These are phyloP conservation scores for Tetrastigma voinierianum DNA, from an alignment of 164 flowering plant species.

Conservation along the genomic window DNA sequence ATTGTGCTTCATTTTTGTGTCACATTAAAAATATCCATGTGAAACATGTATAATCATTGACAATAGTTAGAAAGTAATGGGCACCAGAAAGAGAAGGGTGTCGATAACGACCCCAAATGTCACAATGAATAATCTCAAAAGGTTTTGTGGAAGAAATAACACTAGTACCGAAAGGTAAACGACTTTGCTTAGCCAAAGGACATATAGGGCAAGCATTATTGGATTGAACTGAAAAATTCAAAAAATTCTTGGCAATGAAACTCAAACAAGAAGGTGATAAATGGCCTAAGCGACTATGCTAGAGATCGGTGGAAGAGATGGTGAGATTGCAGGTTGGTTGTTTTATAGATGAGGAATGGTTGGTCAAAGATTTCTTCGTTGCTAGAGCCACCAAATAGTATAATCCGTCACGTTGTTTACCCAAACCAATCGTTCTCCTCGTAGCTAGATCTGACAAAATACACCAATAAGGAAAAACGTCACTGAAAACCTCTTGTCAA, in stretches of 20 bases:
- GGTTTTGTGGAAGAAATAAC: not conserved
- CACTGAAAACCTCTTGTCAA: not conserved
- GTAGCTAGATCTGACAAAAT: too few relatives aligned
- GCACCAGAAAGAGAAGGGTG: too few relatives aligned
- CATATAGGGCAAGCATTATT: not conserved
- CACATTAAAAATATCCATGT: not conserved
- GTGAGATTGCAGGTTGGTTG: not conserved
- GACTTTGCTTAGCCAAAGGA: not conserved
- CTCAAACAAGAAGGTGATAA: not conserved
- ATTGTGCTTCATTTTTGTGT: slow-evolving; percentile 2
- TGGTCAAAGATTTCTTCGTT: not conserved
- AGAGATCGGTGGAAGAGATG: not conserved
- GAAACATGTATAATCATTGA: slow-evolving; percentile 2
- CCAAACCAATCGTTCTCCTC: too few relatives aligned
- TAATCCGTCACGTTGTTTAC: not conserved
- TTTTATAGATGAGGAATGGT: not conserved
- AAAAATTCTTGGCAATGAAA: not conserved
- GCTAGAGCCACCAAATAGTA: slow-evolving; percentile 2
- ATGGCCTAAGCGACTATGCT: not conserved
- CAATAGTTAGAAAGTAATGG: not conserved
- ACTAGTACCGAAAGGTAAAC: not conserved
- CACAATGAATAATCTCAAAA: not conserved
- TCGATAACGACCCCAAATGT: not conserved
- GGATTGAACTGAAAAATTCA: not conserved
- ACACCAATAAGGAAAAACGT: not conserved